Base-by-base conservation (phyloP, 805 yeast species). In the Blastobotrys mokoenaii region DNA sequence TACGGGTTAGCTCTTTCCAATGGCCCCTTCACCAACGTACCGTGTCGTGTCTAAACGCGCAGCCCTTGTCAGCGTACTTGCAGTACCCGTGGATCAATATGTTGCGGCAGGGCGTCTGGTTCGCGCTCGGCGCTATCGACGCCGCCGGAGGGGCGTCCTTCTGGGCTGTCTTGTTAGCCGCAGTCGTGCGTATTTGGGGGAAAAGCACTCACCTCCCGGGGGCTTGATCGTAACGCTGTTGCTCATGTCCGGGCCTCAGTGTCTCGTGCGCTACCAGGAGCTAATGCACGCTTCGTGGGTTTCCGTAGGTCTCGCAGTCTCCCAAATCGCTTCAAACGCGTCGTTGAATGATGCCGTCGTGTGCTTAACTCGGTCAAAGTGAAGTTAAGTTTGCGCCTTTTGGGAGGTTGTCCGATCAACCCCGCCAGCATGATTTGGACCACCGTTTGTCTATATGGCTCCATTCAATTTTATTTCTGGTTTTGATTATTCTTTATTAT, bases 41-140 rank as follows among this genome's bases (percentile, higher is more conserved):
- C 34, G 60, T 64, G 47, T 75, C 82, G 61, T 85, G 95, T 42
- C 77, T 79, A 59, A 85, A 87, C 2, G 81, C 82, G 60, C 96
- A 87, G 9, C 95, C 95, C 56, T 85, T 86, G 53, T 83, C 82
- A 55, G 84, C 88, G 65, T 76, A 86, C 61, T 85, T 85, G 69
- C 96, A 87, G 57, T 74, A 85, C 2, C 96, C 96, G 67, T 86
- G 87, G 30, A 85, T 84, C 40, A 82, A 77, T 45, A 86, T 80
- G 57, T 87, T 87, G 61, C 88, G 74, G 65, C 96, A 87, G 46
- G 83, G 88, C 25, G 86, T 50, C 48, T 51, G 53, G 35, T 43
- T 50, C 12, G 47, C 41, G 12, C 34, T 22, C 7, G 27, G 27
- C 27, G 27, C 27, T 22, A 31, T 11, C 15, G 34, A 11, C 15